Conservation (phyloP, 345 rosid genomes). For the Hirschfeldia incana region DNA sequence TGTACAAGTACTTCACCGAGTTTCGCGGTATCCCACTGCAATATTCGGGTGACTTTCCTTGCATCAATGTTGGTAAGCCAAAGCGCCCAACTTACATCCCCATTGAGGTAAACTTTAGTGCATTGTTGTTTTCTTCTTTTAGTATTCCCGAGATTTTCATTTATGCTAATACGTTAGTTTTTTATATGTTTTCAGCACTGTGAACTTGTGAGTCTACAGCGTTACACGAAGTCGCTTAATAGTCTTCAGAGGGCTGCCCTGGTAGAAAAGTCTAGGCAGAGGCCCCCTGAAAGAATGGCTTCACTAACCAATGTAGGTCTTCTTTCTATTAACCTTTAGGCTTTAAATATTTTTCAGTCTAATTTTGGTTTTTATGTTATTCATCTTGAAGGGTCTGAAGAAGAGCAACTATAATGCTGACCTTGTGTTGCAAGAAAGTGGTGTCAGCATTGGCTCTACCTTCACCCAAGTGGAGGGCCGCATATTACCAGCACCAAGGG, state of each 20-base stretch:
- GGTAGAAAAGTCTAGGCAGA: conserved; percentile 93
- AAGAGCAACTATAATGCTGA: conserved; percentile 72
- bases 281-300: conserved; percentile 88
- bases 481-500: conserved; percentile 74
- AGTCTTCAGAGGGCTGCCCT: conserved; percentile 71
- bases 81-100: conserved; percentile 84
- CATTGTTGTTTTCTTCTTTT: background rate
- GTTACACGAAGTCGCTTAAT: conserved; percentile 81
- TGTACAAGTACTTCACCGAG: conserved; percentile 60
- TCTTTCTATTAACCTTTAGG: background rate
- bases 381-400: conserved; percentile 57
- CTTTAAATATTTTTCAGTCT: background rate
- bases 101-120: conserved; percentile 53
- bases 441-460: conserved; percentile 55
- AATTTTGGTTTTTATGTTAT: background rate
- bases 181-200: conserved; percentile 54
- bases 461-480: conserved; percentile 89
- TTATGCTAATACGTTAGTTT: background rate
- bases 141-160: background rate
- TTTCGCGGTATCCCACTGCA: conserved; percentile 52
- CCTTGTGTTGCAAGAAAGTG: conserved; percentile 66
- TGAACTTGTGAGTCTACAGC: conserved; percentile 71
- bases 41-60: conserved; percentile 73
- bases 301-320: conserved; percentile 59
- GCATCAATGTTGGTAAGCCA: conserved; percentile 92